Conservation (phyloP, 2,329 filamentous ascomycete species). For the Chalaropsis ovoidea region DNA sequence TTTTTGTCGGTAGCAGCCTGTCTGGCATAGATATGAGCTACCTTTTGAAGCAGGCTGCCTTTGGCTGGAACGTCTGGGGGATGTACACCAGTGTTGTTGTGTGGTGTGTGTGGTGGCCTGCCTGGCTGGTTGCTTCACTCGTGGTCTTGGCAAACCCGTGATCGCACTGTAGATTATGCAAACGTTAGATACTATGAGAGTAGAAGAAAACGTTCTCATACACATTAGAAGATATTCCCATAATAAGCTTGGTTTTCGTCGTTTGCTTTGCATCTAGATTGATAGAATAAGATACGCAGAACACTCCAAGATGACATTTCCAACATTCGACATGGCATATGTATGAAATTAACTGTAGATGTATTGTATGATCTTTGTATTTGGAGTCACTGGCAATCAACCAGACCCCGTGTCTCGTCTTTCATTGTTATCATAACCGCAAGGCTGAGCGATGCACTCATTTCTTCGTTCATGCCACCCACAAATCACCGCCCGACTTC, state of each 20-base stretch:
- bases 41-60: conserved; percentile 62
- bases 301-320: too few relatives aligned
- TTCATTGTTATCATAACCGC: conserved; percentile 21
- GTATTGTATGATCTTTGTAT: conserved; percentile 3
- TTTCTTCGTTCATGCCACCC: conserved; percentile 56
- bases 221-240: background rate
- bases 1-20: conserved; percentile 38
- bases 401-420: background rate
- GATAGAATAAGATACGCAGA: too few relatives aligned
- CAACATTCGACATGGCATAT: background rate
- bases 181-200: too few relatives aligned
- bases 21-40: conserved; percentile 40
- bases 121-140: conserved; percentile 61
- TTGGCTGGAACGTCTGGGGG: conserved; percentile 82
- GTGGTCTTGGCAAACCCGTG: conserved; percentile 37
- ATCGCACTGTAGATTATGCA: too few relatives aligned
- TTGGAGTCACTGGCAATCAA: background rate
- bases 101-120: conserved; percentile 95
- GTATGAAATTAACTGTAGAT: background rate
- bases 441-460: background rate
- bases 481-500: conserved; percentile 84
- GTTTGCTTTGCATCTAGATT: too few relatives aligned
- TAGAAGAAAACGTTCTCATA: too few relatives aligned
- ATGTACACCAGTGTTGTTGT: conserved; percentile 81
- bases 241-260: background rate